These are phyloP conservation scores for Lactifluus volemus DNA, from an alignment of 768 basidiomycete species.

Conservation along the genomic window DNA sequence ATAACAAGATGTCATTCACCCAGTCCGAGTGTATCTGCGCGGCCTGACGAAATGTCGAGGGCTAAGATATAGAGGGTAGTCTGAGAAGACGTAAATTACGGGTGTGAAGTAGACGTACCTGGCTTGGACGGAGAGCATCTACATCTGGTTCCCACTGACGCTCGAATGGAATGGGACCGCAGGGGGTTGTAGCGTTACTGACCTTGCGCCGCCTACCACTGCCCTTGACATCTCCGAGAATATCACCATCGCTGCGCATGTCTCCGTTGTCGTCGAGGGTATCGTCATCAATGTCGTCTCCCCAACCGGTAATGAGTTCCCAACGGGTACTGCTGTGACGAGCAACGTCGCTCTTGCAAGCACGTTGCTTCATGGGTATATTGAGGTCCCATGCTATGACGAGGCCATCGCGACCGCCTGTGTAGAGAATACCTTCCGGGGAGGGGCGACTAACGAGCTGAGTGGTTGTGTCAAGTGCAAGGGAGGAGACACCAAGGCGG, in stretches of 20 bases:
- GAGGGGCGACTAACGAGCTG: conserved; percentile 50
- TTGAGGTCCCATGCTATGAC: conserved; percentile 84
- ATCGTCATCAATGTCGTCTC: conserved; percentile 57
- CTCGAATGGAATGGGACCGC: conserved; percentile 46
- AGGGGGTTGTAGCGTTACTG: conserved; percentile 24
- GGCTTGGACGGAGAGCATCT: conserved; percentile 38
- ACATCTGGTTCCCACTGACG: conserved; percentile 74
- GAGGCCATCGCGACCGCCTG: conserved; percentile 83
- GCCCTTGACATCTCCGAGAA: conserved; percentile 62
- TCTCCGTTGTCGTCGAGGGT: conserved; percentile 58
- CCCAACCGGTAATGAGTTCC: conserved; percentile 84
- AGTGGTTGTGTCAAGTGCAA: conserved; percentile 84
- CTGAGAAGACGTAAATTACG: not conserved
- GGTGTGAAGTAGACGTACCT: conserved; percentile 32
- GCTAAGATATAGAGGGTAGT: conserved; percentile 25
- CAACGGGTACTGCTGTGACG: conserved; percentile 38
- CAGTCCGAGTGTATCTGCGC: conserved; percentile 90
- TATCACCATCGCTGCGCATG: conserved; percentile 58
- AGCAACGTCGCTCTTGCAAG: conserved; percentile 24
- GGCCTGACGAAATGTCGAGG: conserved; percentile 72
- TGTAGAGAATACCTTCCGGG: conserved; percentile 85
- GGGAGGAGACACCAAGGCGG: conserved; percentile 74
- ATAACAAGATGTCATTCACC: conserved; percentile 91
- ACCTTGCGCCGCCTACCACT: conserved; percentile 27
- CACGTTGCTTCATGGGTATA: conserved; percentile 48